phyloP scores from a whole-genome alignment of 768 basidiomycete genomes.

The Psilocybe cyanescens region DNA sequence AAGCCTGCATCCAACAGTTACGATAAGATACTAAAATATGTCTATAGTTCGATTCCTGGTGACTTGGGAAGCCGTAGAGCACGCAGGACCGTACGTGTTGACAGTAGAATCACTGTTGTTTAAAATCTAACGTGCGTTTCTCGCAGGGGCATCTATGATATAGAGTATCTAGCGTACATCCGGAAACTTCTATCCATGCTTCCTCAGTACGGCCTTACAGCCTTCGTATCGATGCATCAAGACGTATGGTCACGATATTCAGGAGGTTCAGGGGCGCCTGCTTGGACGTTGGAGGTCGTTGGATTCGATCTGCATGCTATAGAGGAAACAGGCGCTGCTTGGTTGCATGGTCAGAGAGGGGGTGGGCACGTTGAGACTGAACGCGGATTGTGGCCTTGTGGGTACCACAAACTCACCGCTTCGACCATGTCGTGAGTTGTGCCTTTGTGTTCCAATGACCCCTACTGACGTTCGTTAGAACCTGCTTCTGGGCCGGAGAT shows the following conservation, averaged over 20 bases:
- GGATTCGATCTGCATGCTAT: slow-evolving; percentile 85
- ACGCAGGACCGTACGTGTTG: slow-evolving; percentile 81
- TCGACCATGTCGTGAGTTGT: slow-evolving; percentile 85
- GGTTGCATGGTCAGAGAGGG: slow-evolving; percentile 79
- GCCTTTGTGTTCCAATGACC: background rate
- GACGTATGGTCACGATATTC: slow-evolving; percentile 96
- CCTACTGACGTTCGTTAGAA: slow-evolving; percentile 45
- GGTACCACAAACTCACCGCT: slow-evolving; percentile 92
- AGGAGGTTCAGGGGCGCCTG: slow-evolving; percentile 95
- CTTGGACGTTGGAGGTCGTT: slow-evolving; percentile 88
- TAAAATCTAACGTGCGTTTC: slow-evolving; percentile 2
- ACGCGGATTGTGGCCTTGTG: slow-evolving; percentile 89
- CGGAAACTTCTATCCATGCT: slow-evolving; percentile 67
- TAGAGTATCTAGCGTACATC: slow-evolving; percentile 81
- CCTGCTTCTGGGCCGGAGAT: slow-evolving; percentile 93
- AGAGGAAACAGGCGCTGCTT: slow-evolving; percentile 86
- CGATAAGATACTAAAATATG: background rate
- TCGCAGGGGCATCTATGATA: slow-evolving; percentile 80
- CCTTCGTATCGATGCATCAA: slow-evolving; percentile 86
- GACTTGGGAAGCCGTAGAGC: slow-evolving; percentile 98
- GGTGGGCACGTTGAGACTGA: slow-evolving; percentile 79
- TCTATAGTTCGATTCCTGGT: slow-evolving; percentile 83
- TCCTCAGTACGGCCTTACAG: slow-evolving; percentile 71
- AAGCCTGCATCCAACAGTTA: slow-evolving; percentile 29
- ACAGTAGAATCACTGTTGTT: background rate